Evolutionary conservation across 176 grass and related monocot genomes (phyloP).

Genomic region (Alopecurus myosuroides): DNA sequence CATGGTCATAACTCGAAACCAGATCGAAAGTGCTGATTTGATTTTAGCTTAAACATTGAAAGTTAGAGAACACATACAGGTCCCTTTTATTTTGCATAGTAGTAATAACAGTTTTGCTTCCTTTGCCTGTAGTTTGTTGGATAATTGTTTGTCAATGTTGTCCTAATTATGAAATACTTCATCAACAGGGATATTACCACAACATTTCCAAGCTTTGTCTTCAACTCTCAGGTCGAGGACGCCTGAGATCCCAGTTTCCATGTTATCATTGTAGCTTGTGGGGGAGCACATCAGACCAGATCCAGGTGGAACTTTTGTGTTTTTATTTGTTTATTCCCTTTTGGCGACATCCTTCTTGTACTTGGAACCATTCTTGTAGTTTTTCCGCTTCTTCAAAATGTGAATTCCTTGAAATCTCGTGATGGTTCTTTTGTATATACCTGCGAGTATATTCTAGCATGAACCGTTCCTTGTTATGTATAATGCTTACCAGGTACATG

Average conservation of each 20-base stretch:
- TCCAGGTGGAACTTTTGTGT: slow-evolving; percentile 1
- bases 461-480: not conserved
- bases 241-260: slow-evolving; percentile 13
- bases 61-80: not conserved
- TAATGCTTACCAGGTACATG: not conserved
- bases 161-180: not conserved
- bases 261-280: not conserved
- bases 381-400: slow-evolving; percentile 10
- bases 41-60: not conserved
- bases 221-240: slow-evolving; percentile 56
- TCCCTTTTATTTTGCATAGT: not conserved
- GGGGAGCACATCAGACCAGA: not conserved
- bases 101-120: not conserved
- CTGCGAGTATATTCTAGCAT: slow-evolving; percentile 9
- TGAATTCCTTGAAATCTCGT: not conserved
- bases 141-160: not conserved
- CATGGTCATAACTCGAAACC: not conserved
- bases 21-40: not conserved
- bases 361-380: slow-evolving; percentile 24
- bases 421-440: slow-evolving; percentile 27
- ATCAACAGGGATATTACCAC: slow-evolving; percentile 59
- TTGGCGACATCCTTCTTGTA: not conserved
- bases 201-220: slow-evolving; percentile 58
- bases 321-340: slow-evolving; percentile 36
- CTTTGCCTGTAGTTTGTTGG: not conserved